Evolutionary conservation across 768 basidiomycete species (phyloP), one percentile per base, ranked within the genome.

Genomic region (Hysterangium stoloniferum): DNA sequence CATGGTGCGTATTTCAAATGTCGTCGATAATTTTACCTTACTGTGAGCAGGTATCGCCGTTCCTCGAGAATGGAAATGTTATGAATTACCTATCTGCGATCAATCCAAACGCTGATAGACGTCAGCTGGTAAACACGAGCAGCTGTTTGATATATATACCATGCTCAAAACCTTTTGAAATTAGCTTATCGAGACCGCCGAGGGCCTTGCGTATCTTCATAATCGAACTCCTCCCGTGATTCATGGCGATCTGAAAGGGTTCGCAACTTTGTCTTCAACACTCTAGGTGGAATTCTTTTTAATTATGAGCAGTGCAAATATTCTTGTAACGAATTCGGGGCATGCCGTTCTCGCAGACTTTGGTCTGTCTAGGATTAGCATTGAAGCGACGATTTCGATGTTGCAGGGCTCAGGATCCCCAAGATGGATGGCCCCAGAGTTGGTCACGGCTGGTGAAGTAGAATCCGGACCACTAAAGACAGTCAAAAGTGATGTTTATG

Each of bases 181-280:
- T 33, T 43, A 82, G 79, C 57, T 82, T 22, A 60, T 64, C 17
- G 75, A 80, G 61, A 69, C 80, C 7, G 78, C 79, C 1, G 74
- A 74, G 1, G 80, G 78, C 5, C 72, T 82, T 34, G 57, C 69
- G 8, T 80, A 82, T 59, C 65, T 82, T 6, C 80, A 83, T 53
- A 68, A 71, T 40, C 72, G 72, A 57, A 70, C 70, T 36, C 78
- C 78, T 3, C 65, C 70, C 12, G 73, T 83, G 22, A 66, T 82
- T 9, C 80, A 81, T 56, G 79, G 80, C 4, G 80, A 82, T 53
- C 63, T 82, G 49, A 80, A 80, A 65, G 78, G 79, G 53, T 45
- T 13, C n/a, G 79, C 79, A 57, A 32, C 71, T 66, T 31, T 37
- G 4, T 38, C 1, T 40, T 25, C n/a, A 34, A 4, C 11, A 38